Evolutionary conservation across 1,284 basidiomycete species (phyloP).

Genomic region (Schizophyllum amplum): DNA sequence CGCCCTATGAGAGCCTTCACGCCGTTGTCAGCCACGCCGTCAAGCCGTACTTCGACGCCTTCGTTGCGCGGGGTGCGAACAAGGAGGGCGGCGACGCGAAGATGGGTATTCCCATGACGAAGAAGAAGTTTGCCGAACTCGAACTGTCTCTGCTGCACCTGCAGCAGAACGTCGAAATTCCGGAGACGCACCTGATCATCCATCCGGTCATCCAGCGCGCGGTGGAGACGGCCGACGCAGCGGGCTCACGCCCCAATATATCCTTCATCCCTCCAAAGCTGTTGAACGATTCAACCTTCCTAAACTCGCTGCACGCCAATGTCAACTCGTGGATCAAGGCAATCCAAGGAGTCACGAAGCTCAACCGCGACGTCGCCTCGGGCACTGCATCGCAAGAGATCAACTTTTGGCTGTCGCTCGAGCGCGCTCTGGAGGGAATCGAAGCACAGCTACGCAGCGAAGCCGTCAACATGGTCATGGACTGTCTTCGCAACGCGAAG

Average conservation of each 20-base stretch:
- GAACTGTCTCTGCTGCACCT: slow-evolving; percentile 94
- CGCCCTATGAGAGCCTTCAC: slow-evolving; percentile 94
- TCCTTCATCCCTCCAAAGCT: slow-evolving; percentile 68
- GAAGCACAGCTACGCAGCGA: slow-evolving; percentile 89
- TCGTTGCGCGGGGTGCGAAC: slow-evolving; percentile 68
- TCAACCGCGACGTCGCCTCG: slow-evolving; percentile 86
- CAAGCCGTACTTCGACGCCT: slow-evolving; percentile 98
- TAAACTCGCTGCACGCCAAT: slow-evolving; percentile 89
- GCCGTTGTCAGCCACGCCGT: slow-evolving; percentile 95
- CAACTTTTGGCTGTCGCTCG: slow-evolving; percentile 97
- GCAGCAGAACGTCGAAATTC: slow-evolving; percentile 98
- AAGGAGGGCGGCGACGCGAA: slow-evolving; percentile 76
- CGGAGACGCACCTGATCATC: slow-evolving; percentile 89
- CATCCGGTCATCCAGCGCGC: slow-evolving; percentile 87
- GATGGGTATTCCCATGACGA: slow-evolving; percentile 96
- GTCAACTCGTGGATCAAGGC: slow-evolving; percentile 99
- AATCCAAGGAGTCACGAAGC: slow-evolving; percentile 93
- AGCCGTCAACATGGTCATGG: slow-evolving; percentile 92
- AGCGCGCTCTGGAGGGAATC: slow-evolving; percentile 88
- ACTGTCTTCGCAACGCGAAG: slow-evolving; percentile 92
- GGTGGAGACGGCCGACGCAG: slow-evolving; percentile 68
- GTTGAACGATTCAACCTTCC: slow-evolving; percentile 84
- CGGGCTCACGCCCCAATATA: slow-evolving; percentile 59
- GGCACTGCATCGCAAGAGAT: slow-evolving; percentile 98
- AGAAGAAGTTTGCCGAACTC: slow-evolving; percentile 98